Conservation (phyloP, 768 basidiomycete species). For the Leccinum incarnatum region DNA sequence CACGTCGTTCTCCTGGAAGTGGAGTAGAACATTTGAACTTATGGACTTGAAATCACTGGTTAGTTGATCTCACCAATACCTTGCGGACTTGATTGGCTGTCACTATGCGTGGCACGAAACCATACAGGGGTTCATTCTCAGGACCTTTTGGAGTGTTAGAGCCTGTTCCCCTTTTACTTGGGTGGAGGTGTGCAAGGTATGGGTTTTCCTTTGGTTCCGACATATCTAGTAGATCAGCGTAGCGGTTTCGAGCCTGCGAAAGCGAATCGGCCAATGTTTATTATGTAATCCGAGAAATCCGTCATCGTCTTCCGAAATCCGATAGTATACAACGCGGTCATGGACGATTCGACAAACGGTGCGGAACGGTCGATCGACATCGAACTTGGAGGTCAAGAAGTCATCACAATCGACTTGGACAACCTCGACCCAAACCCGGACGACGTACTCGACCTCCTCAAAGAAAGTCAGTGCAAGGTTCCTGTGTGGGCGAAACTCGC, state of each 20-base stretch:
- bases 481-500: conserved; percentile 82
- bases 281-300: neutral
- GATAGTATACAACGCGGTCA: neutral
- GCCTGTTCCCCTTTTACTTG: conserved; percentile 30
- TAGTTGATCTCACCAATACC: conserved; percentile 57
- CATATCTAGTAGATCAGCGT: conserved; percentile 6
- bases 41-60: neutral
- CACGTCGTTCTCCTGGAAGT: conserved; percentile 62
- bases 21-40: neutral
- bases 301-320: neutral
- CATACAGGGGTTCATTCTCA: conserved; percentile 62
- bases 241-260: too few species aligned
- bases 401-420: conserved; percentile 88
- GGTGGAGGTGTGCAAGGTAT: conserved; percentile 47
- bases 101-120: conserved; percentile 70
- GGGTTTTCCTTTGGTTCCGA: conserved; percentile 42
- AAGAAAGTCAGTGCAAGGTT: conserved; percentile 67
- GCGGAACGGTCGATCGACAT: conserved; percentile 56
- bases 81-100: conserved; percentile 60
- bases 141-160: conserved; percentile 13
- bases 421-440: conserved; percentile 76
- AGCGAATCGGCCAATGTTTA: too few species aligned
- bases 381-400: conserved; percentile 78
- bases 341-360: conserved; percentile 17
- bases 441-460: conserved; percentile 70